Base-by-base conservation (phyloP, 495 filamentous ascomycete species). In the Jackrogersella multiformis region DNA sequence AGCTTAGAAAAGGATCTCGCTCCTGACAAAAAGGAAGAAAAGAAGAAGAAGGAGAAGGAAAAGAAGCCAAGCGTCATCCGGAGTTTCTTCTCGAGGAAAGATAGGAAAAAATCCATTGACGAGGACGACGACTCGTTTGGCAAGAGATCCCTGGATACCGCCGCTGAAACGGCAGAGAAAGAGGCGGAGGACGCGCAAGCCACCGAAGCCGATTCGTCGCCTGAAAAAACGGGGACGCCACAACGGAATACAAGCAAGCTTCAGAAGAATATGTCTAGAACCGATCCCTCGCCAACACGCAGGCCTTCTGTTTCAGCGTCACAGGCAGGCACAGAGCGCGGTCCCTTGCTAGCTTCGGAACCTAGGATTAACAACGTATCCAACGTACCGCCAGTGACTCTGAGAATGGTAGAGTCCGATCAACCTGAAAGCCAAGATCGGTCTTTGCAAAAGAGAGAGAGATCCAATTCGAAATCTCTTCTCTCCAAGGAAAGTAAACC, bases 81-180 rank as follows among this genome's bases (percentile, higher is more conserved):
- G 70, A 94, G 93, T 38, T 84, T 98, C 69, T 99, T 99, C 84
- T 97, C 96, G 71, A 84, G 92, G 56, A 97, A 96, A 71, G 92
- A 97, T 66, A 97, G 93, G 82, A 97, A 92, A 74, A 80, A 80
- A 55, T 90, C 89, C 67, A 77, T 82, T 41, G 81, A 83, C 7
- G 90, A 92, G 49, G 88, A 91, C 42, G 90, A 90, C 52, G 80
- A 84, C 8, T 90, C 92, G 56, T 78, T 83, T 15, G 87, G 90
- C 57, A 91, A 89, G 74, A 80, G 84, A 44, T 89, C 88, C 0
- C 61, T 82, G 56, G 84, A 85, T 44, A 73, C 72, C 20, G 56
- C 45, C 12, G 52, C 64, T 53, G 82, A 82, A 42, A 56, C 64
- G 39, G 66, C 73, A 32, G 81, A 85, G 46, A 77, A 73, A 34